Conservation (phyloP, 805 yeast species). For the Vanderwaltozyma yarrowii region DNA sequence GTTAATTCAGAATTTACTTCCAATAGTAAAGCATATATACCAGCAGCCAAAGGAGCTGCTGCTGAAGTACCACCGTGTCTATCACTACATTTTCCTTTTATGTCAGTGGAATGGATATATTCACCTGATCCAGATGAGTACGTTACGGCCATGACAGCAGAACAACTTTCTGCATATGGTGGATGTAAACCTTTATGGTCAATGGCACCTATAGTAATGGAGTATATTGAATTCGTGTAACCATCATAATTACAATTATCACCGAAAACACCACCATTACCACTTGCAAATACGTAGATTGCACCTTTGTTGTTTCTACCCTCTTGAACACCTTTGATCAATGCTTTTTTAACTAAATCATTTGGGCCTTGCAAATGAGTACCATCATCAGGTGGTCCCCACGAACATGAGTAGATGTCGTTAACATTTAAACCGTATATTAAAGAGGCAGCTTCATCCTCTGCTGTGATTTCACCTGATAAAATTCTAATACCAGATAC, state of each 20-base stretch:
- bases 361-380: slow-evolving; percentile 79
- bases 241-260: slow-evolving; percentile 97
- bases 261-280: slow-evolving; percentile 75
- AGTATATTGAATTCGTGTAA: slow-evolving; percentile 88
- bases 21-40: slow-evolving; percentile 76
- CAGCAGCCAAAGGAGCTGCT: slow-evolving; percentile 97
- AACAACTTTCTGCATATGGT: slow-evolving; percentile 80
- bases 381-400: slow-evolving; percentile 98
- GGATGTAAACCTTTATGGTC: slow-evolving; percentile 86
- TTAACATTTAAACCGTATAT: slow-evolving; percentile 70
- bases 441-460: slow-evolving; percentile 86
- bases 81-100: slow-evolving; percentile 55
- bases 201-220: slow-evolving; percentile 90
- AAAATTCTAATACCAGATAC: slow-evolving; percentile 87
- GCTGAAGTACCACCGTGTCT: slow-evolving; percentile 96
- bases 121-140: slow-evolving; percentile 88
- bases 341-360: slow-evolving; percentile 63
- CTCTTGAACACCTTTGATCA: slow-evolving; percentile 71
- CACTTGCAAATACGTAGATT: slow-evolving; percentile 89
- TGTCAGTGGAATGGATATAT: slow-evolving; percentile 80
- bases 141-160: slow-evolving; percentile 90
- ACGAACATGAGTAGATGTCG: slow-evolving; percentile 92
- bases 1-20: slow-evolving; percentile 79
- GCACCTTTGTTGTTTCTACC: slow-evolving; percentile 81
- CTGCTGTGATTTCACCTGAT: slow-evolving; percentile 68